A percentile compares a stretch with the other conserved stretches of the same genome.
These are phyloP conservation scores for Heracleum sosnowskyi DNA, from an alignment of 129 eudicot species.

Conservation along the genomic window DNA sequence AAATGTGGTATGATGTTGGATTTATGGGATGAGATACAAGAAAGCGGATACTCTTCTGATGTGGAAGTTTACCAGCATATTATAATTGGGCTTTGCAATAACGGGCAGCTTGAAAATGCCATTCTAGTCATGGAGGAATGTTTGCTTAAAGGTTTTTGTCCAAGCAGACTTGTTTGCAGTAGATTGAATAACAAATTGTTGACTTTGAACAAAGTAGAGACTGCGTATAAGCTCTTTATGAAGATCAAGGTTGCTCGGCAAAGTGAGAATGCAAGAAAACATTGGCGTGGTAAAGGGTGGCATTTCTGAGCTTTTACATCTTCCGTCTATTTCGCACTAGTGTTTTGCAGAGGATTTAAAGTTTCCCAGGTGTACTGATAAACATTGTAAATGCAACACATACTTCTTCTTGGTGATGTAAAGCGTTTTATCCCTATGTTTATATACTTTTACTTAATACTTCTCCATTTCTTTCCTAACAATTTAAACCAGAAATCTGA, in stretches of 20 bases:
- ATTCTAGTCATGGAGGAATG: slow-evolving; percentile 67
- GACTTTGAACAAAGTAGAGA: slow-evolving; percentile 58
- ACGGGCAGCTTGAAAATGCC: slow-evolving; percentile 79
- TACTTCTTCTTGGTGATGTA: background rate
- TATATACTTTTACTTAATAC: too few species aligned
- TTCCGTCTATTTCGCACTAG: background rate
- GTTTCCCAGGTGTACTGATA: background rate
- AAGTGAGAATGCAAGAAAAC: slow-evolving; percentile 58
- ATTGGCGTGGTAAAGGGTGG: slow-evolving; percentile 95
- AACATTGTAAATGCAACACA: background rate
- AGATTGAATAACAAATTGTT: slow-evolving; percentile 62
- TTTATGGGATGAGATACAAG: slow-evolving; percentile 82
- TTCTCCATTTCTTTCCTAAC: too few species aligned
- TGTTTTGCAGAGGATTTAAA: background rate
- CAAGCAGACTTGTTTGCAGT: slow-evolving; percentile 62
- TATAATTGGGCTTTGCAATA: slow-evolving; percentile 73
- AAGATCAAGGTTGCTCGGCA: slow-evolving; percentile 59
- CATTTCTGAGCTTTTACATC: slow-evolving; percentile 40
- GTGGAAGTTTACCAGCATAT: slow-evolving; percentile 69
- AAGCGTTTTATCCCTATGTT: background rate
- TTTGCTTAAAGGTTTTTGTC: slow-evolving; percentile 67
- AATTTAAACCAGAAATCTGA: too few species aligned
- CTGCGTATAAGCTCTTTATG: slow-evolving; percentile 63
- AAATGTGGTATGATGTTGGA: slow-evolving; percentile 83
- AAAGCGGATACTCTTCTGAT: slow-evolving; percentile 59